These are phyloP conservation scores for Pachysandra terminalis DNA, from an alignment of 164 flowering plant genomes.

Conservation along the genomic window DNA sequence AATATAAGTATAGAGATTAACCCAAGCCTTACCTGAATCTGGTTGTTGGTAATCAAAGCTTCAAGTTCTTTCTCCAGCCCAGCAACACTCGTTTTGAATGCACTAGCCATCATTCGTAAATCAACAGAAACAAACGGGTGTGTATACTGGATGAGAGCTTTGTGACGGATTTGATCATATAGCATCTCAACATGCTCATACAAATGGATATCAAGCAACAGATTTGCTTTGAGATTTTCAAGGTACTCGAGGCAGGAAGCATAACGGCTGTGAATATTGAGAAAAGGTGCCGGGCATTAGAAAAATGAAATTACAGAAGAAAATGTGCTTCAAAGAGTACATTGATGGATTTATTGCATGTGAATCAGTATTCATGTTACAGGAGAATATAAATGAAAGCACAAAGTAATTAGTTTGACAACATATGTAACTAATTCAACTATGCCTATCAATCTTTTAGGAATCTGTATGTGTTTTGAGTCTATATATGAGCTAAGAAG, in stretches of 20 bases:
- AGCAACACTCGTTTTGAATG: slow-evolving; percentile 79
- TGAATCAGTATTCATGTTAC: not conserved
- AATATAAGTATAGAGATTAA: too few species aligned
- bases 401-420: not conserved
- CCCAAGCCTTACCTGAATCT: slow-evolving; percentile 65
- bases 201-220: slow-evolving; percentile 90
- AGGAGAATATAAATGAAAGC: not conserved
- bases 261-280: slow-evolving; percentile 76
- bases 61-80: slow-evolving; percentile 94
- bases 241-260: slow-evolving; percentile 92
- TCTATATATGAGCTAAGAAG: too few species aligned
- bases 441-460: too few species aligned
- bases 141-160: slow-evolving; percentile 96
- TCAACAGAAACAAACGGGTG: slow-evolving; percentile 96
- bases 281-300: too few species aligned
- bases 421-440: not conserved
- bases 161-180: slow-evolving; percentile 83
- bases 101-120: slow-evolving; percentile 90
- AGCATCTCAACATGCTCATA: slow-evolving; percentile 89
- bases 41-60: slow-evolving; percentile 87
- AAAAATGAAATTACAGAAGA: not conserved
- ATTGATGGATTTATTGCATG: not conserved
- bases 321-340: not conserved
- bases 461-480: not conserved
- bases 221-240: slow-evolving; percentile 74